Evolutionary conservation across 352 stramenopile genomes (phyloP).

Genomic region (Saprolegnia parasitica): DNA sequence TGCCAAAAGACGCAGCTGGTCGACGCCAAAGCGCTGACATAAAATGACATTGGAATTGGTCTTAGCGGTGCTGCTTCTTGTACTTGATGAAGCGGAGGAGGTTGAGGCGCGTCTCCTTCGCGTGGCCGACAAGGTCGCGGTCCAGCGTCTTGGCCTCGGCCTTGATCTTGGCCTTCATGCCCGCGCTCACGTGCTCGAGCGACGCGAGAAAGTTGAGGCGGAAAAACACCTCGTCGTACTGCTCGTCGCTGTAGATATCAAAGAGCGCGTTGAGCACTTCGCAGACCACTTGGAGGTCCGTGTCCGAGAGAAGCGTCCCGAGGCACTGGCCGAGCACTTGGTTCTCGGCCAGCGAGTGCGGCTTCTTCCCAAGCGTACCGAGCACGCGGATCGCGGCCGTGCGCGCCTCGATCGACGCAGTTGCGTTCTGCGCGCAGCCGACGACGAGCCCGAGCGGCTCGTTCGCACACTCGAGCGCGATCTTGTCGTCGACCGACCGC

Average conservation of each 20-base stretch:
- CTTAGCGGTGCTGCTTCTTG: slow-evolving; percentile 54
- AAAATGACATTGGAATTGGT: slow-evolving; percentile 51
- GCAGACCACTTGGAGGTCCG: slow-evolving; percentile 74
- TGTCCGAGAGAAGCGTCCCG: slow-evolving; percentile 51
- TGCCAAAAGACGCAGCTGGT: slow-evolving; percentile 66
- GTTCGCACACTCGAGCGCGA: slow-evolving; percentile 45
- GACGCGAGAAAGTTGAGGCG: slow-evolving; percentile 53
- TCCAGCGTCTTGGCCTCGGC: slow-evolving; percentile 74
- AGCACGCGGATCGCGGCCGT: slow-evolving; percentile 76
- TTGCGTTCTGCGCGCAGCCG: slow-evolving; percentile 47
- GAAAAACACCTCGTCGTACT: slow-evolving; percentile 67
- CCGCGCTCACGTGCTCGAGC: slow-evolving; percentile 56
- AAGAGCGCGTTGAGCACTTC: slow-evolving; percentile 84
- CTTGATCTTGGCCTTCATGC: slow-evolving; percentile 68
- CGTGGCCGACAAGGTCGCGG: slow-evolving; percentile 67
- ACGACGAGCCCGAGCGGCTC: slow-evolving; percentile 72
- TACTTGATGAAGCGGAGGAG: slow-evolving; percentile 88
- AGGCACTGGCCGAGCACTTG: slow-evolving; percentile 58
- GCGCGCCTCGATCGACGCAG: slow-evolving; percentile 57
- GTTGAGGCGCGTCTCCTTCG: slow-evolving; percentile 85
- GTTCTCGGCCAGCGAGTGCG: slow-evolving; percentile 56
- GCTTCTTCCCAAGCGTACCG: slow-evolving; percentile 68
- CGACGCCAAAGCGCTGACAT: slow-evolving; percentile 41
- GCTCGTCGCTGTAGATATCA: slow-evolving; percentile 76
- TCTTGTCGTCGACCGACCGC: slow-evolving; percentile 48